A percentile compares a stretch with the other conserved stretches of the same genome.
Conservation (phyloP, 2,329 filamentous ascomycete genomes). For the Sporothrix globosa region DNA sequence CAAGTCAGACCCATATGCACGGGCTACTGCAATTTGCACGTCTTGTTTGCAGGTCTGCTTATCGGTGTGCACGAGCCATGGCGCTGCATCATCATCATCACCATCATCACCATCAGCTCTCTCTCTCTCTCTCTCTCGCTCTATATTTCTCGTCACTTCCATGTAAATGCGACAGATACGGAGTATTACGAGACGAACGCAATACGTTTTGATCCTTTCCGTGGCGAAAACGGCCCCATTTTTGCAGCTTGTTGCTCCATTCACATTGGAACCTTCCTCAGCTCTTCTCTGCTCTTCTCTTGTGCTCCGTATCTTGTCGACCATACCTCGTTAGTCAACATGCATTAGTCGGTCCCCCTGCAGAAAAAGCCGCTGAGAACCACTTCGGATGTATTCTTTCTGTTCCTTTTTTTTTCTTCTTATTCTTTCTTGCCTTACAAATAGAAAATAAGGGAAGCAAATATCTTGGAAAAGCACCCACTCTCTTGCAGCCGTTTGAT, state of each 20-base stretch:
- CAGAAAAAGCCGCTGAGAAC: slow-evolving; percentile 13
- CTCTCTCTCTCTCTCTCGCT: not conserved
- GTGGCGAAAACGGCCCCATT: not conserved
- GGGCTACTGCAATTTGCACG: not conserved
- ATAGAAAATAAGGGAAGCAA: not conserved
- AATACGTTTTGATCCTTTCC: not conserved
- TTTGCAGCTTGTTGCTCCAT: not conserved
- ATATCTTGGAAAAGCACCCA: not conserved
- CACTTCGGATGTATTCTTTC: not conserved
- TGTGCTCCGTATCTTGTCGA: not conserved
- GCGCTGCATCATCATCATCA: too few species aligned
- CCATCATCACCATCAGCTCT: too few species aligned
- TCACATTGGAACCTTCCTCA: not conserved
- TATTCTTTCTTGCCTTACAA: not conserved
- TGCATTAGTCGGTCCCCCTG: slow-evolving; percentile 1
- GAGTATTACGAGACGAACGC: not conserved
- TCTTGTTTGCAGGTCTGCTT: not conserved
- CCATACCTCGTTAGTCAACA: not conserved
- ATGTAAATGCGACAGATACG: not conserved
- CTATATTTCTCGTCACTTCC: not conserved
- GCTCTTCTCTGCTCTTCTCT: not conserved
- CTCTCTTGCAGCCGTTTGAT: not conserved
- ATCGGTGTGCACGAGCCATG: slow-evolving; percentile 1
- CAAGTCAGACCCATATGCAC: not conserved
- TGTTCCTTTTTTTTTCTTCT: not conserved